These are phyloP conservation scores for Lentinus polychrous DNA, from an alignment of 1,284 basidiomycete genomes.

Conservation along the genomic window DNA sequence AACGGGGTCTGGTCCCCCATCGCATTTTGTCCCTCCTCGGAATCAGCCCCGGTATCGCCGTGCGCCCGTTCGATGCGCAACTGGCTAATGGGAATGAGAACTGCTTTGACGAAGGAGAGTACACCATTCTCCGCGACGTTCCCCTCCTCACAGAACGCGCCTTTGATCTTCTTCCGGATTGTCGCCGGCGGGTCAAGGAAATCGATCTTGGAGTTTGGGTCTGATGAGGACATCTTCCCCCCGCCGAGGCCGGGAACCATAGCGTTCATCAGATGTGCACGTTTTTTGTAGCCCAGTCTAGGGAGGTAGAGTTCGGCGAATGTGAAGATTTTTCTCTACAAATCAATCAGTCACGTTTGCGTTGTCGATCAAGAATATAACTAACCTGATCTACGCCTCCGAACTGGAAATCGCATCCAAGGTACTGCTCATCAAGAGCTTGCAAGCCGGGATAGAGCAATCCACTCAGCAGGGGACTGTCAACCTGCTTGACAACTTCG, in stretches of 20 bases:
- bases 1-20: slow-evolving; percentile 53
- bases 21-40: slow-evolving; percentile 34
- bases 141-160: slow-evolving; percentile 94
- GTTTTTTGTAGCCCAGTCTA: slow-evolving; percentile 87
- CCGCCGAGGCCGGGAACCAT: slow-evolving; percentile 97
- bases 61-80: slow-evolving; percentile 55
- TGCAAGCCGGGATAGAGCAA: slow-evolving; percentile 96
- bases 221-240: slow-evolving; percentile 98
- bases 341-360: slow-evolving; percentile 5
- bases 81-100: slow-evolving; percentile 84
- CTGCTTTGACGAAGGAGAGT: slow-evolving; percentile 83
- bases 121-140: slow-evolving; percentile 88
- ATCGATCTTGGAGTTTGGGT: slow-evolving; percentile 96
- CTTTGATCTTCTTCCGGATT: slow-evolving; percentile 87
- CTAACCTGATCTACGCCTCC: slow-evolving; percentile 93
- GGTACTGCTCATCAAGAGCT: slow-evolving; percentile 96
- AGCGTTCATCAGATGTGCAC: slow-evolving; percentile 96
- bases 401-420: slow-evolving; percentile 96
- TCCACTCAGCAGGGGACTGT: slow-evolving; percentile 85
- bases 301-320: slow-evolving; percentile 96
- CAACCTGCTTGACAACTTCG: slow-evolving; percentile 98
- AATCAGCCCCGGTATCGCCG: slow-evolving; percentile 34
- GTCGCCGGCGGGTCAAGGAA: slow-evolving; percentile 87
- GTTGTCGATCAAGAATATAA: slow-evolving; percentile 1
- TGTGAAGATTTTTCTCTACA: slow-evolving; percentile 97